Base-by-base conservation (phyloP, 148 eudicot species). In the Silene latifolia region DNA sequence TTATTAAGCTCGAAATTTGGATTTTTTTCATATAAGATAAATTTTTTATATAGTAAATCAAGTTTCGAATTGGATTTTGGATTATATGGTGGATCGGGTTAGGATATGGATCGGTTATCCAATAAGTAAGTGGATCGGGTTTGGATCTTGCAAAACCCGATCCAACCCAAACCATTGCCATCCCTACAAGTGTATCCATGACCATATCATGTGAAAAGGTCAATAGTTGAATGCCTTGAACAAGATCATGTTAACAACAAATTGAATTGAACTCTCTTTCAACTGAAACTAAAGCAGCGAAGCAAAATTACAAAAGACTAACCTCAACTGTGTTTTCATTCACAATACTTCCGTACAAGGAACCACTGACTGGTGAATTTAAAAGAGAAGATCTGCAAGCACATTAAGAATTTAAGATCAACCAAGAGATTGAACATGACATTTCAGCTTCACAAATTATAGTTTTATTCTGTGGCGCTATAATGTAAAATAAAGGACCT, bases 321-420 rank as follows among this genome's bases (percentile, higher is more conserved):
- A 93, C 98, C 90, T 93, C 93, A 56, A 64, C 21, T 63, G 81
- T 57, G 67, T 63, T 14, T 60, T 83, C 90, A 70, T 80, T 67
- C 74, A 75, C 66, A 29, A 75, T 69, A 74, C 71, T 80, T 39
- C 89, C 89, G 19, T 86, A 83, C 73, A 88, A 81, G 60, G 84
- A 79, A 74, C 87, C 83, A 74, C 85, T 82, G 24, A 57, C 51
- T 24, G 96, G 88, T 62, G 92, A 88, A 35, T 82, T 82, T 62
- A 90, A 39, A 47, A 95, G 90, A 24, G 92, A 79, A 78, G 99
- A 95, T 80, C 99, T 95, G 92, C 79, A 83, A 20, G 59, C 68
- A 72, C 70, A 75, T 44, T 0, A 21, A 27, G 29, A 27, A 27
- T 27, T 27, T 27, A 27, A 73, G 19, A 69, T 65, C 64, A 64